phyloP scores from a whole-genome alignment of 768 basidiomycete genomes.

The Psilocybe cubensis region DNA sequence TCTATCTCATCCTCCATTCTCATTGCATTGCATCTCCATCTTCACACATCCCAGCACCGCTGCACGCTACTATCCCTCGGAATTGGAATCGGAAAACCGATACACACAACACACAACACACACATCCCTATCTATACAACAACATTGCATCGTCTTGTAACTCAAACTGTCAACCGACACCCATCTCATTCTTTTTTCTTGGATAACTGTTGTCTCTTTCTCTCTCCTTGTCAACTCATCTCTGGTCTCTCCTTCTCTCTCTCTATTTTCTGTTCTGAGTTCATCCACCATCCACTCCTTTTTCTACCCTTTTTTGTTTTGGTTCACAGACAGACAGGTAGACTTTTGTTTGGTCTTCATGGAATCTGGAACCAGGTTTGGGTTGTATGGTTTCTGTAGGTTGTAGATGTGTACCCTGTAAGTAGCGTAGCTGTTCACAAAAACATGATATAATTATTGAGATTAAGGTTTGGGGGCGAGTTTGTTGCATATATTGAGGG shows the following conservation, averaged over 20 bases:
- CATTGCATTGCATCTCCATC: not conserved
- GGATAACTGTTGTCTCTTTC: not conserved
- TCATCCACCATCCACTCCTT: too few relatives aligned
- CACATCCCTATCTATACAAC: not conserved
- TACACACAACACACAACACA: not conserved
- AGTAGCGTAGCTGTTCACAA: too few relatives aligned
- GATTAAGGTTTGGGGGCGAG: too few relatives aligned
- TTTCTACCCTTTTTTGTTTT: not conserved
- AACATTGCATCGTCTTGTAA: not conserved
- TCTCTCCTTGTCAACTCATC: not conserved
- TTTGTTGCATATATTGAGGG: too few relatives aligned
- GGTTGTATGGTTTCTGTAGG: too few relatives aligned
- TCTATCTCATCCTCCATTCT: not conserved
- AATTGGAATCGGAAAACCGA: too few relatives aligned
- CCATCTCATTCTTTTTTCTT: not conserved
- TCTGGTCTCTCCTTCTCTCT: not conserved
- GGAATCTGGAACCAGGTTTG: too few relatives aligned
- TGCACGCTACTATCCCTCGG: not conserved
- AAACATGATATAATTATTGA: too few relatives aligned
- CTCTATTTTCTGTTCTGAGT: not conserved
- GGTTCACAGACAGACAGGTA: not conserved
- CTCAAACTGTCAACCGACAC: not conserved
- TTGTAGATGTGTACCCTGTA: too few relatives aligned
- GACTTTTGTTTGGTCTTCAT: too few relatives aligned
- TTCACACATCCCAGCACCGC: not conserved